Percentiles rank a stretch among this genome's conserved stretches.
phyloP scores from a whole-genome alignment of 345 rosid genomes.

The Eucalyptus caleyi region DNA sequence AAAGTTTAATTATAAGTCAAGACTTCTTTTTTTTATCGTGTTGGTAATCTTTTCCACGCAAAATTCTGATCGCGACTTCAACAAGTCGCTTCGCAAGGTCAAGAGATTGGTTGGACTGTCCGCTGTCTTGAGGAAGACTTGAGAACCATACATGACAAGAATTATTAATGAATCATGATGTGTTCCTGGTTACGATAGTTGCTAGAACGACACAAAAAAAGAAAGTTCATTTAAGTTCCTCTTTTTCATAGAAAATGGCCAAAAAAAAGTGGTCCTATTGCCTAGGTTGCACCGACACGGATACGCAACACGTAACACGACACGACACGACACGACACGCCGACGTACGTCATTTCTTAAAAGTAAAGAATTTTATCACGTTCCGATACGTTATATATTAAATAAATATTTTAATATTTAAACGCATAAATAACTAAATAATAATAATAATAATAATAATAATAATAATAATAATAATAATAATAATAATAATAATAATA shows the following conservation, averaged over 20 bases:
- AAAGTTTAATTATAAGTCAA: neutral
- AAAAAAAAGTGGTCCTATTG: neutral
- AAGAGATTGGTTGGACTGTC: neutral
- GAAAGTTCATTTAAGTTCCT: neutral
- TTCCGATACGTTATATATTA: too few species aligned
- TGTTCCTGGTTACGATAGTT: neutral
- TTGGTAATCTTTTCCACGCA: neutral
- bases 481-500: too few species aligned
- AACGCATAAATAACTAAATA: too few species aligned
- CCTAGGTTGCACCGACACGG: too few species aligned
- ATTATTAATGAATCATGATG: neutral
- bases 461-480: too few species aligned
- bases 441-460: too few species aligned
- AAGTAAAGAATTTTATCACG: too few species aligned
- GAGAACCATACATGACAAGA: neutral
- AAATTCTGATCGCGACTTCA: neutral
- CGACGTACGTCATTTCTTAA: too few species aligned
- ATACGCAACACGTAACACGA: too few species aligned
- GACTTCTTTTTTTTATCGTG: neutral
- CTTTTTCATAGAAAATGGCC: neutral
- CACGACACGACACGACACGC: too few species aligned
- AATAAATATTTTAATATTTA: too few species aligned
- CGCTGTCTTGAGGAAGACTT: neutral
- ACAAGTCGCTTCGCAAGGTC: neutral
- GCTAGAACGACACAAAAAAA: neutral